phyloP scores from a whole-genome alignment of 192 early-diverging fungal genomes.

The Coemansia sp. region DNA sequence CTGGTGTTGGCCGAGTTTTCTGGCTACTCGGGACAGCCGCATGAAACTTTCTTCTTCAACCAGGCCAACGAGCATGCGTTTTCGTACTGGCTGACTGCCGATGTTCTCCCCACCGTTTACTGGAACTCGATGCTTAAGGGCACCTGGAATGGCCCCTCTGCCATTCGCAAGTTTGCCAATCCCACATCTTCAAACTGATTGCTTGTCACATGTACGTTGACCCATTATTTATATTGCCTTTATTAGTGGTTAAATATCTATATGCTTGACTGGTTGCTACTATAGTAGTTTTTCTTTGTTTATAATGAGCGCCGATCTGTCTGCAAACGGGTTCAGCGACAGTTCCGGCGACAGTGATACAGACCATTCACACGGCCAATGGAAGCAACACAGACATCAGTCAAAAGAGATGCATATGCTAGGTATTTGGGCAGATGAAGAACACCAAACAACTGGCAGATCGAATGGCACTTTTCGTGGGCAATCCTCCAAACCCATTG shows the following conservation, averaged over 20 bases:
- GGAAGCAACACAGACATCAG: neutral
- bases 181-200: constrained; percentile 34
- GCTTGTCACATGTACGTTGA: neutral
- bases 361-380: no score
- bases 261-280: neutral
- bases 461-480: neutral
- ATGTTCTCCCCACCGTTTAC: constrained; percentile 76
- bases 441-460: neutral
- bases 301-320: constrained; percentile 13
- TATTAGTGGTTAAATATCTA: neutral
- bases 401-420: constrained; percentile 41
- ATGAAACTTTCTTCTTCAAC: constrained; percentile 83
- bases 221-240: neutral
- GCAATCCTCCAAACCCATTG: constrained; percentile 10
- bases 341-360: constrained; percentile 36
- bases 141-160: constrained; percentile 69
- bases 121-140: constrained; percentile 81
- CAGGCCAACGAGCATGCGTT: constrained; percentile 69
- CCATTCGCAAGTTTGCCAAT: constrained; percentile 61
- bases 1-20: constrained; percentile 86
- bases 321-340: constrained; percentile 19
- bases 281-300: neutral
- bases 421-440: constrained; percentile 37
- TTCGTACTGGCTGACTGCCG: constrained; percentile 72
- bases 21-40: constrained; percentile 66